Conservation (phyloP, 2,329 filamentous ascomycete species). For the Leptographium procerum region DNA sequence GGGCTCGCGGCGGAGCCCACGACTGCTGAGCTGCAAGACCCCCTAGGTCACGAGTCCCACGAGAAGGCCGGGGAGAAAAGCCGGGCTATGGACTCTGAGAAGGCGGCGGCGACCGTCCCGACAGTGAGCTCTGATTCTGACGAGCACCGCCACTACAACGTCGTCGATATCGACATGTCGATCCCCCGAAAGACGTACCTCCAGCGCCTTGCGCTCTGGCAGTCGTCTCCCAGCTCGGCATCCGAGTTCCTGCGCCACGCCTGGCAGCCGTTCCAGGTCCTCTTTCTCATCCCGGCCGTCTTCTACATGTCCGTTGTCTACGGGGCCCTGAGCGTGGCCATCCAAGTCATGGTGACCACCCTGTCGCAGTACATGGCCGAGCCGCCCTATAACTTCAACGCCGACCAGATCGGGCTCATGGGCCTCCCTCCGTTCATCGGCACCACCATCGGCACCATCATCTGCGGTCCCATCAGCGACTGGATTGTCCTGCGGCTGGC, state of each 20-base stretch:
- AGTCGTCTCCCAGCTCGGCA: not conserved
- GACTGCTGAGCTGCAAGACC: not conserved
- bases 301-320: conserved; percentile 4
- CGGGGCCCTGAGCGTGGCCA: not conserved
- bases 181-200: conserved; percentile 1
- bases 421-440: conserved; percentile 1
- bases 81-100: not conserved
- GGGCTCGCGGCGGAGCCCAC: not conserved
- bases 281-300: conserved; percentile 5
- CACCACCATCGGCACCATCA: not conserved
- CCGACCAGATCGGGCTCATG: conserved; percentile 3
- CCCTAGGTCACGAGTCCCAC: not conserved
- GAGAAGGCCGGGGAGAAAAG: not conserved
- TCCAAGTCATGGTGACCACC: not conserved
- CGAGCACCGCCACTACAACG: not conserved
- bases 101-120: not conserved
- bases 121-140: too few species aligned
- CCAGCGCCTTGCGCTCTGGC: not conserved
- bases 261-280: conserved; percentile 6
- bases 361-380: not conserved
- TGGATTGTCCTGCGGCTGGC: conserved; percentile 1
- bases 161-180: not conserved
- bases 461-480: conserved; percentile 1
- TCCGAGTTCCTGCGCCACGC: not conserved
- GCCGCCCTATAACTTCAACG: not conserved